Conservation (phyloP, 2,329 filamentous ascomycete genomes). For the Blastomyces silverae region DNA sequence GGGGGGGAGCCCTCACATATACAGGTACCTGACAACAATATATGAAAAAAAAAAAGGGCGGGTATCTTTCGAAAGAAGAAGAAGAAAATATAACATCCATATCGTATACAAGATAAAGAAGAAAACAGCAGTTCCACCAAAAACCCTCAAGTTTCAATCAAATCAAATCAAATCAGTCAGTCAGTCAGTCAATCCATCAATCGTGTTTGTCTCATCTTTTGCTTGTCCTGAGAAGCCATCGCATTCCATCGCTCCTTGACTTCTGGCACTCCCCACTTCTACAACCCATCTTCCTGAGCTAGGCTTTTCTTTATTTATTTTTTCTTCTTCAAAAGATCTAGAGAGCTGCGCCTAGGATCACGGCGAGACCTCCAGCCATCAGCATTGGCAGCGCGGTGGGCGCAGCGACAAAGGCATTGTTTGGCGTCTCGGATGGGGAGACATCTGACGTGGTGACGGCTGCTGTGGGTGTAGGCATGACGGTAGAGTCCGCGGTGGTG, state of each 20-base stretch:
- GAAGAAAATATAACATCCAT: no score
- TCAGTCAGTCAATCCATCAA: no score
- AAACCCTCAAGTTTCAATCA: background rate
- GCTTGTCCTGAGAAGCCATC: background rate
- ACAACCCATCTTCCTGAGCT: background rate
- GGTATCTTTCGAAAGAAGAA: constrained; percentile 6
- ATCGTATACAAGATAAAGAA: background rate
- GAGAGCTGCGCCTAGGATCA: constrained; percentile 32
- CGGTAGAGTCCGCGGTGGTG: constrained; percentile 21
- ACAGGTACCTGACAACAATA: background rate
- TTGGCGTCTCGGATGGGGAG: constrained; percentile 17
- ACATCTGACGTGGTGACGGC: constrained; percentile 12
- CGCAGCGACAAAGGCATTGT: constrained; percentile 18
- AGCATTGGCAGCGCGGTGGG: constrained; percentile 27
- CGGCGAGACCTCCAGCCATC: constrained; percentile 35
- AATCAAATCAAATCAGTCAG: background rate
- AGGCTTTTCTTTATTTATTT: constrained; percentile 25
- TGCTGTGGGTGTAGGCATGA: constrained; percentile 15
- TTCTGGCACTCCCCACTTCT: no score
- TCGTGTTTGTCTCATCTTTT: background rate
- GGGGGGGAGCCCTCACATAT: background rate
- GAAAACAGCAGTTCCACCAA: background rate
- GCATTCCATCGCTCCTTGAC: no score
- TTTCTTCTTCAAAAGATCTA: constrained; percentile 23
- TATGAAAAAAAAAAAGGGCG: background rate